Conservation (phyloP, 495 filamentous ascomycete genomes). For the Aspergillus olivimuriae region DNA sequence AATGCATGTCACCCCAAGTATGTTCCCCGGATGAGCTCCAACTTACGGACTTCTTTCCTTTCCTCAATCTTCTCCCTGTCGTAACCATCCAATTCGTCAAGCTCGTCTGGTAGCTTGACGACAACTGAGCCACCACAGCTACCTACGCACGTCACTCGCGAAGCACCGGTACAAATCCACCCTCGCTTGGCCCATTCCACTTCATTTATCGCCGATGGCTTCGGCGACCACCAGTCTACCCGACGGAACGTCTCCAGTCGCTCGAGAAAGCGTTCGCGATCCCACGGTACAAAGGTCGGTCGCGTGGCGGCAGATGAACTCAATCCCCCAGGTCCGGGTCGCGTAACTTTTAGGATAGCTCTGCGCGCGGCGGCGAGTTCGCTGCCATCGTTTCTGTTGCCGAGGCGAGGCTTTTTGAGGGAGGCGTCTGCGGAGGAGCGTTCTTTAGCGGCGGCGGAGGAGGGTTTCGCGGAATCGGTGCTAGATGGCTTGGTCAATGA, state of each 20-base stretch:
- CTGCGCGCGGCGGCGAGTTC: conserved; percentile 21
- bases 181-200: conserved; percentile 93
- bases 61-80: conserved; percentile 54
- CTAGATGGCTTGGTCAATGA: conserved; percentile 34
- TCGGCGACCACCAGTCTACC: conserved; percentile 73
- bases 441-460: conserved; percentile 19
- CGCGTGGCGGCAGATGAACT: conserved; percentile 23
- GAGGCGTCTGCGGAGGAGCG: conserved; percentile 26
- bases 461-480: conserved; percentile 21
- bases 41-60: conserved; percentile 55
- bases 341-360: conserved; percentile 21
- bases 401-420: conserved; percentile 36
- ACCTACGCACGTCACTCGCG: conserved; percentile 73
- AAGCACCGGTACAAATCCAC: conserved; percentile 78
- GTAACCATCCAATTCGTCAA: conserved; percentile 42
- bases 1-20: conserved; percentile 1
- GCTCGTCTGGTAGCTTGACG: conserved; percentile 66
- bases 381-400: conserved; percentile 13
- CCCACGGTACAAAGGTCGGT: conserved; percentile 73
- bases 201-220: conserved; percentile 77
- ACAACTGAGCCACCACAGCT: conserved; percentile 77
- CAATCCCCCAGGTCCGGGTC: conserved; percentile 16
- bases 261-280: conserved; percentile 74
- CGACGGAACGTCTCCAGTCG: conserved; percentile 83
- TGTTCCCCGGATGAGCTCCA: background rate